These are phyloP conservation scores for Globisporangium nagaii DNA, from an alignment of 352 stramenopile species.

Conservation along the genomic window DNA sequence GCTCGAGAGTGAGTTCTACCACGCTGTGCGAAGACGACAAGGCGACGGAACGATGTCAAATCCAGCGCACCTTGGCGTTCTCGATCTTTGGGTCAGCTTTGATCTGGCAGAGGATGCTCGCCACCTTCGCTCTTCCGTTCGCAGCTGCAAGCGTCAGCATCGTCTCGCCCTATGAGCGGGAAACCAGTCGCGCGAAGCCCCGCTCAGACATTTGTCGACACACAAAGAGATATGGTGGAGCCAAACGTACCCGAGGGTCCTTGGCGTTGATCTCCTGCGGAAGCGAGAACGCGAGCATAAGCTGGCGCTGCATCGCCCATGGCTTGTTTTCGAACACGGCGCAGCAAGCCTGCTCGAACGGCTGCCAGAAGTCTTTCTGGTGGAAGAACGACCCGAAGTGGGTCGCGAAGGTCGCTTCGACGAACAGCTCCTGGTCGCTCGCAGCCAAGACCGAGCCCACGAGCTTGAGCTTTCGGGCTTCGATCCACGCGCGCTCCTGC, in stretches of 20 bases:
- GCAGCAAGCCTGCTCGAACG: slow-evolving; percentile 48
- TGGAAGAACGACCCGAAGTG: slow-evolving; percentile 36
- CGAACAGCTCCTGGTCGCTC: slow-evolving; percentile 31
- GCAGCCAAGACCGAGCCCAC: slow-evolving; percentile 33
- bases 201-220: no score
- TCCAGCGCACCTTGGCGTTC: slow-evolving; percentile 66
- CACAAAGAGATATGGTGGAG: no score
- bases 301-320: slow-evolving; percentile 37
- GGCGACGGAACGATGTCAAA: no score
- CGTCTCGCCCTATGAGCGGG: slow-evolving; percentile 45
- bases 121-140: slow-evolving; percentile 37
- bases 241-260: slow-evolving; percentile 38
- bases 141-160: slow-evolving; percentile 63
- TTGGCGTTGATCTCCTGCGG: slow-evolving; percentile 63
- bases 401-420: slow-evolving; percentile 45
- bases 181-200: no score
- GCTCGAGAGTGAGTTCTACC: no score
- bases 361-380: slow-evolving; percentile 40
- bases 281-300: slow-evolving; percentile 56
- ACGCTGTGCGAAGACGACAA: not conserved
- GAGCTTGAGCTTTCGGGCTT: slow-evolving; percentile 29
- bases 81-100: slow-evolving; percentile 52
- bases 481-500: slow-evolving; percentile 23
- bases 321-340: slow-evolving; percentile 19
- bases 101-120: slow-evolving; percentile 59